These are phyloP conservation scores for Triticum dicoccoides DNA, from an alignment of 176 grass and related monocot genomes.

Conservation along the genomic window DNA sequence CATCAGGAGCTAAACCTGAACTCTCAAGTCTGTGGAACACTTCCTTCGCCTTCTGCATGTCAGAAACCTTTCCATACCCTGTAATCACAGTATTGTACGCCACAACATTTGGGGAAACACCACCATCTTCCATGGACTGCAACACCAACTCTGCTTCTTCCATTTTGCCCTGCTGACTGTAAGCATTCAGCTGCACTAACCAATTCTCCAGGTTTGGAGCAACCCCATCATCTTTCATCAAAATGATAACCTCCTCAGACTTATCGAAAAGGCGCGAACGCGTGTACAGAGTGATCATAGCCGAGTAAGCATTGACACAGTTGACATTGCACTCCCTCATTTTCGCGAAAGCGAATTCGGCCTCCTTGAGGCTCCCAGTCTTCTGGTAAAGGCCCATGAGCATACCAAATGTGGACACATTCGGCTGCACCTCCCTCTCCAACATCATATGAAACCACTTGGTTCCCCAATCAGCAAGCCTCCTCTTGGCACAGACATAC, in stretches of 20 bases:
- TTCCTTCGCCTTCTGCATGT: conserved; percentile 43
- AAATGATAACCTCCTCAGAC: conserved; percentile 61
- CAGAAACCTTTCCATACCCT: conserved; percentile 69
- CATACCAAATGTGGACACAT: conserved; percentile 76
- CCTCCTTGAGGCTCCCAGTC: conserved; percentile 49
- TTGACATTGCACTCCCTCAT: conserved; percentile 66
- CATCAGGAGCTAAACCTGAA: conserved; percentile 68
- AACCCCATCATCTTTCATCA: conserved; percentile 63
- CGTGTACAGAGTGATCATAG: conserved; percentile 81
- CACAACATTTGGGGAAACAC: conserved; percentile 63
- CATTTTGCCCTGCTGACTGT: conserved; percentile 86
- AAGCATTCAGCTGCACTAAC: conserved; percentile 79
- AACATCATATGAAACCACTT: conserved; percentile 85
- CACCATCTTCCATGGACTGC: conserved; percentile 50
- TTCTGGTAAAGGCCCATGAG: conserved; percentile 93
- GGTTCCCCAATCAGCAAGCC: conserved; percentile 66
- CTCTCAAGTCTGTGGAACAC: conserved; percentile 50
- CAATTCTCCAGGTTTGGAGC: conserved; percentile 80
- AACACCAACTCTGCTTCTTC: conserved; percentile 58
- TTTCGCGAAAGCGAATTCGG: conserved; percentile 61
- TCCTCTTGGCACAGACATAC: conserved; percentile 84
- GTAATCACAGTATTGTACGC: conserved; percentile 96
- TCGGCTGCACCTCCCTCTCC: conserved; percentile 59
- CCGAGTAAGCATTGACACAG: conserved; percentile 70
- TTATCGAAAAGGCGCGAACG: conserved; percentile 54